Evolutionary conservation across 306 rosid species (phyloP), one percentile per base, ranked within the genome.

Genomic region (Luffa aegyptiaca): DNA sequence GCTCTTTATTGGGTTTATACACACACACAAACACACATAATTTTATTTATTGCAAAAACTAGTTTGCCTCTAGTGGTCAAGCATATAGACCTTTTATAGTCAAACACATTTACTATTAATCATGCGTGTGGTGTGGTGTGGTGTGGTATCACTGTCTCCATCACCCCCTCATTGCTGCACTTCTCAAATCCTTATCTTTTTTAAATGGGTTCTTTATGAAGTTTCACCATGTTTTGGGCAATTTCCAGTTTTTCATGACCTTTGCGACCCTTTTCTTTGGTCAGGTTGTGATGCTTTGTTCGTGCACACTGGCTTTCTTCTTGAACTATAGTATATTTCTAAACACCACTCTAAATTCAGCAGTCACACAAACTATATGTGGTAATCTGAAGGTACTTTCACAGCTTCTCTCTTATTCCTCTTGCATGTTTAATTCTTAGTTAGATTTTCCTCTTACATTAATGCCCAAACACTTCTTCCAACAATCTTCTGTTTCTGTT

Each of bases 331-430:
- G 95, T 80, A 90, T 94, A 84, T 94, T 94, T 65, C 91, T 94
- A 48, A 94, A 94, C 86, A 94, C 98, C 16, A 94, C 98, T 74
- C 90, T 94, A 31, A 94, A 94, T 89, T 94, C 97, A 52, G 97
- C 98, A 7, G 69, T 94, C 33, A 94, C 95, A 10, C 97, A 94
- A 83, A 94, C 98, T 37, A 92, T 94, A 83, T 92, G 98, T 51
- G 97, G 98, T 42, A 92, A 94, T 86, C 86, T 94, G 85, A 94
- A 94, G 97, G 98, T 94, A 82, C 66, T 89, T 88, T 31, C 20
- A 21, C 75, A 56, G 51, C 75, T 80, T 85, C 70, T 44, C 55
- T 68, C 20, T 80, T 44, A 52, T 20, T 39, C 57, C 39, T 6
- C 80, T n/a, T 31, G 5, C 62, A 2, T 11, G 18, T 31, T 73